Evolutionary conservation across 805 yeast species (phyloP).

Genomic region (Priceomyces carsonii): DNA sequence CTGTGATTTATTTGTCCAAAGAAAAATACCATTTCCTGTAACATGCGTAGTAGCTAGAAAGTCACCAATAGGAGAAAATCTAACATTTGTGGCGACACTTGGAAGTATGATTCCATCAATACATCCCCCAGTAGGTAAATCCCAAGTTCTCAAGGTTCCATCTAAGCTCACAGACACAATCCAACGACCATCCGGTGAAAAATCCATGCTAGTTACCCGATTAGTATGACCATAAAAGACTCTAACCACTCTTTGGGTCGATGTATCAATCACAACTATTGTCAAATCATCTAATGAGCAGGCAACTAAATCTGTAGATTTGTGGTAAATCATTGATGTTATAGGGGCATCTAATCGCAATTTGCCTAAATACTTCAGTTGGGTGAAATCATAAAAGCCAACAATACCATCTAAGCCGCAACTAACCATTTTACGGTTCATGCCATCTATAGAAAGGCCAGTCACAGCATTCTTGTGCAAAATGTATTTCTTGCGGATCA

Average conservation of each 20-base stretch:
- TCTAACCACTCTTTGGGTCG: conserved; percentile 81
- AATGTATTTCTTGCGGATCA: conserved; percentile 65
- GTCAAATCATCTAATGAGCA: conserved; percentile 84
- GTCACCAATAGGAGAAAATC: conserved; percentile 86
- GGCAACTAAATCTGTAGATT: conserved; percentile 81
- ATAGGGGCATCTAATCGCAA: conserved; percentile 74
- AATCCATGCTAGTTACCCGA: conserved; percentile 83
- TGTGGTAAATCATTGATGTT: conserved; percentile 74
- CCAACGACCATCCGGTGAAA: conserved; percentile 96
- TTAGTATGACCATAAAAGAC: conserved; percentile 87
- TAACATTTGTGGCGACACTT: conserved; percentile 76
- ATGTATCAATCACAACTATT: conserved; percentile 77
- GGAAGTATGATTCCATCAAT: conserved; percentile 85
- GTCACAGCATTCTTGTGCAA: conserved; percentile 80
- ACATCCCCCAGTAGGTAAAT: conserved; percentile 94
- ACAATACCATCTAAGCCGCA: conserved; percentile 87
- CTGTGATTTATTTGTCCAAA: conserved; percentile 92
- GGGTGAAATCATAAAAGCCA: conserved; percentile 82
- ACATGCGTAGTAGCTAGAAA: conserved; percentile 92
- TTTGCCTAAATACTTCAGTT: conserved; percentile 66
- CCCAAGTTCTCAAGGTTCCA: conserved; percentile 93
- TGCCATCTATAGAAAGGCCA: conserved; percentile 85
- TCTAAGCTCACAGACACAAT: conserved; percentile 81
- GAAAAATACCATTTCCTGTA: conserved; percentile 79
- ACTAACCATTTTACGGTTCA: conserved; percentile 86